Conservation (phyloP, 2,329 filamentous ascomycete genomes). For the Botryotinia narcissicola region DNA sequence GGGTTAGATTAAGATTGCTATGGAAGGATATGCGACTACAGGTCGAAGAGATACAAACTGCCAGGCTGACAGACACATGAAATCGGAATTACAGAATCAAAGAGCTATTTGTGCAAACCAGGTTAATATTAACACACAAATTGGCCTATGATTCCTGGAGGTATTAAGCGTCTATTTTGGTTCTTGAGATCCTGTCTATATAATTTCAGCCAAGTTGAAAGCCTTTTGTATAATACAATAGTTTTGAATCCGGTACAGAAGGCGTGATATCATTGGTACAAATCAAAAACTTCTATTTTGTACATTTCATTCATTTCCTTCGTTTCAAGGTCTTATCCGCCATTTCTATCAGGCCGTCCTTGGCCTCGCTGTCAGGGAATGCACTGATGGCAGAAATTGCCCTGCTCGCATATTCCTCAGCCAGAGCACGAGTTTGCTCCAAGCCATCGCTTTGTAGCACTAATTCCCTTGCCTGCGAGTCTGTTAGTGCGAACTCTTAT, state of each 20-base stretch:
- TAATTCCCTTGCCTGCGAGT: slow-evolving; percentile 72
- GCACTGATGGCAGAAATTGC: slow-evolving; percentile 78
- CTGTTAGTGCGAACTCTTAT: slow-evolving; percentile 24
- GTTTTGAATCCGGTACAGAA: not conserved
- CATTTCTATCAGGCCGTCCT: slow-evolving; percentile 88
- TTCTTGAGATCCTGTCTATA: slow-evolving; percentile 1
- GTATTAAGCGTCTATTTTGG: slow-evolving; percentile 8
- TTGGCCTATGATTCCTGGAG: not conserved
- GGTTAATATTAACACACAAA: no score
- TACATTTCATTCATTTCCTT: slow-evolving; percentile 60
- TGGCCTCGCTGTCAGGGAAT: slow-evolving; percentile 94
- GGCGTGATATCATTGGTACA: slow-evolving; percentile 24
- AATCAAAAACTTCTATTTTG: slow-evolving; percentile 3
- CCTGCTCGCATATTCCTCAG: slow-evolving; percentile 85
- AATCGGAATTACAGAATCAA: not conserved
- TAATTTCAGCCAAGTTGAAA: slow-evolving; percentile 9
- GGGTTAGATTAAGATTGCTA: not conserved
- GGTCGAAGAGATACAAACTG: not conserved
- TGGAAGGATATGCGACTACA: not conserved
- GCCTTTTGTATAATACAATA: slow-evolving; percentile 18
- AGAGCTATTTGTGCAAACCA: not conserved
- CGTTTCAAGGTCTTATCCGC: slow-evolving; percentile 87
- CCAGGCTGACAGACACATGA: not conserved
- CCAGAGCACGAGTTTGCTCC: slow-evolving; percentile 85
- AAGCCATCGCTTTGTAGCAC: slow-evolving; percentile 83